Evolutionary conservation across 768 basidiomycete genomes (phyloP), one percentile per base, ranked within the genome.

Genomic region (Ramaria sp.): DNA sequence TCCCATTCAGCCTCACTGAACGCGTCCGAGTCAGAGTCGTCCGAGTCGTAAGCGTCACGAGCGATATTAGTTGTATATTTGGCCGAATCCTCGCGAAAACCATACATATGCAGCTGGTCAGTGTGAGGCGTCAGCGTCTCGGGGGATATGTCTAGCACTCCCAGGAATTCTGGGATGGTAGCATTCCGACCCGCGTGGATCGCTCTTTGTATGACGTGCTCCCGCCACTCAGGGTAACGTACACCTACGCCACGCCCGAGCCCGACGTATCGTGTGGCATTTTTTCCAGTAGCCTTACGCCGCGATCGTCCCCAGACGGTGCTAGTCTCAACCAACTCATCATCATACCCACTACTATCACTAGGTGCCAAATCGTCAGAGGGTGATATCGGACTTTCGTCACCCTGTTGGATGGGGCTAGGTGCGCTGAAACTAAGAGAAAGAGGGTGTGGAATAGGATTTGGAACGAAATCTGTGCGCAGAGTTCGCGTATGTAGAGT

Each of bases 161-260:
- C 25, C 50, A 15, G 10, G 25, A 34, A 18, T 18, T 49, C 25
- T 10, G 50, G 24, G 13, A 24, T 9, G n/a, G 78, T 68, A n/a
- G 79, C 72, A 0, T 83, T 78, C 63, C 82, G 67, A 0, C 82
- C 81, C 12, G 81, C 77, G 27, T 71, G 70, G 10, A 75, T 72
- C 0, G 83, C 83, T 39, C 73, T 71, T 38, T 71, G 67, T 1
- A 78, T 70, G 0, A 80, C 61, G 1, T 71, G 70, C 0, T 69
- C 60, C 0, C 83, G 75, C 84, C 84, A 87, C 59, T 84, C 83
- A 0, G 84, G 84, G 63, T 82, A 85, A 0, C 75, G 77, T 1
- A 82, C n/a, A 61, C 63, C 4, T 25, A 55, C 28, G 7, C 43
- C 44, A 13, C 18, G 15, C n/a, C 53, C 53, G 20, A 55, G 53